Conservation (phyloP, 148 eudicot genomes). For the Camellia granthamiana region DNA sequence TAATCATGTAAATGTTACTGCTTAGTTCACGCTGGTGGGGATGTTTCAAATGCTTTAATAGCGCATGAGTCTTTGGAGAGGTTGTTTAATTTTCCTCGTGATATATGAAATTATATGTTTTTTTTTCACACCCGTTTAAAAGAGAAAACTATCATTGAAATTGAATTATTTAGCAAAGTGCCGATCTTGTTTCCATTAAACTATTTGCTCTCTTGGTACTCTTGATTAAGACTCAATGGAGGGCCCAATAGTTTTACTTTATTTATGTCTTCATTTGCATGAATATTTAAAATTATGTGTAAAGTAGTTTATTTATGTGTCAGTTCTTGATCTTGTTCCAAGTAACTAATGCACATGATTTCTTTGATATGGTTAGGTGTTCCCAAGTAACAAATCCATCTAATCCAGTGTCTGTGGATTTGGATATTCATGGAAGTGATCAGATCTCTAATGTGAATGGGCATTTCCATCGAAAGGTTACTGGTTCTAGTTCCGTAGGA, state of each 20-base stretch:
- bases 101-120: background rate
- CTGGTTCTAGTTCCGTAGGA: slow-evolving; percentile 22
- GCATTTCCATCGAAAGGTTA: background rate
- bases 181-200: background rate
- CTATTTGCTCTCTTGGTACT: background rate
- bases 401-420: slow-evolving; percentile 14
- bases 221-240: background rate
- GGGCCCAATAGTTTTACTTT: background rate
- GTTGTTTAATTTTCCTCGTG: background rate
- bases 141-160: background rate
- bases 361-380: slow-evolving; percentile 15
- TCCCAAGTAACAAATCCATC: slow-evolving; percentile 11
- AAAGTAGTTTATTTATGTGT: background rate
- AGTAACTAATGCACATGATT: background rate
- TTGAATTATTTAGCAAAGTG: background rate
- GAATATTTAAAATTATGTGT: background rate
- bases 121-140: background rate
- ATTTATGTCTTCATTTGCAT: background rate
- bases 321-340: background rate
- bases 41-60: background rate
- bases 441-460: slow-evolving; percentile 24
- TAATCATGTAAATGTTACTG: background rate
- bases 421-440: slow-evolving; percentile 17
- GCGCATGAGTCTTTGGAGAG: background rate
- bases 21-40: background rate